Base-by-base conservation (phyloP, 345 rosid genomes). In the Pistacia integerrima region DNA sequence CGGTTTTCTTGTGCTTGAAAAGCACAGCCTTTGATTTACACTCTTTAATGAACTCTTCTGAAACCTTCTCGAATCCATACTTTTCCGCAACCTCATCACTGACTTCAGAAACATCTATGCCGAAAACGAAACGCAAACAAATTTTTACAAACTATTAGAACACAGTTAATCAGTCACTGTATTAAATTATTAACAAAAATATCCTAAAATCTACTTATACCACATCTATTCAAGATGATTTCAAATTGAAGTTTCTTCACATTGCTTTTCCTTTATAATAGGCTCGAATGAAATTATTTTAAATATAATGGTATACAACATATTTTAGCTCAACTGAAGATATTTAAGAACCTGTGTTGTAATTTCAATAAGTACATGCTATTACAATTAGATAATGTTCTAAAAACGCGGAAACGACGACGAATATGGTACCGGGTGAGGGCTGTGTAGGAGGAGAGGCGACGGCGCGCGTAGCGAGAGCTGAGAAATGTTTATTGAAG, bases 1-100 rank as follows among this genome's bases (percentile, higher is more conserved):
- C 98, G 2, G 98, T 92, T 84, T 91, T 93, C 87, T 91, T 96
- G 82, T 96, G 99, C 75, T 82, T 92, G 80, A 91, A 92, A 18
- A 96, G 92, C 64, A 85, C 84, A 57, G 90, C 95, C 73, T 85
- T 93, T 25, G 99, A 96, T 83, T 96, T 93, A 77, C 98, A 93
- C 85, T 96, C 99, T 11, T 85, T 85, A 35, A 96, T 93, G 82
- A 92, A 92, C 72, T 93, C 87, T 71, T 93, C 99, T 0, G 97
- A 88, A 0, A 96, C 91, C 80, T 89, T 92, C 80, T 93, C 94
- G 75, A 92, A 96, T 54, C 99, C 99, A 75, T 84, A 83, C 88
- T 86, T 89, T 86, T 86, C 90, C 1, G 88, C 93, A 71, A 84
- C 90, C 80, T 86, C 98, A 77, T 90, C 87, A n/a, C 83, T 76